These are phyloP conservation scores for Cytospora leucostoma DNA, from an alignment of 2,329 filamentous ascomycete genomes.

Conservation along the genomic window DNA sequence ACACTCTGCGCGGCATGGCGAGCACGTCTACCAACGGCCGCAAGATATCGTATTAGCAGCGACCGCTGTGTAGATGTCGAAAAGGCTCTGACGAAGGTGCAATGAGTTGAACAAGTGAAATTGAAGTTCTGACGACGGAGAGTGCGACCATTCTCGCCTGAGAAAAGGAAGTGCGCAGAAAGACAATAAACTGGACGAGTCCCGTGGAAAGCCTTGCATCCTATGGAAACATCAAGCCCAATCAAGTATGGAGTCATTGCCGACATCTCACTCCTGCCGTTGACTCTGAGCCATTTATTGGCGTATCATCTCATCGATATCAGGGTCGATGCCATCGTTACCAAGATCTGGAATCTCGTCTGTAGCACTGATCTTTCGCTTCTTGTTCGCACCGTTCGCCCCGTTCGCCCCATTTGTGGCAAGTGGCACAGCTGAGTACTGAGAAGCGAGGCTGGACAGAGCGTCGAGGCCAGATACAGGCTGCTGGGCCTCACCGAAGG, in stretches of 20 bases:
- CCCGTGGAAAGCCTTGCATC: not conserved
- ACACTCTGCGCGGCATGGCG: not conserved
- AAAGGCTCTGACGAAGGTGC: not conserved
- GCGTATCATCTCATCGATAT: conserved; percentile 57
- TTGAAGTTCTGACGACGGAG: not conserved
- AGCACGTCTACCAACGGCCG: not conserved
- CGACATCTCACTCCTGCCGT: not conserved
- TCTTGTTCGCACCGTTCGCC: conserved; percentile 58
- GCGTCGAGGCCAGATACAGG: conserved; percentile 42
- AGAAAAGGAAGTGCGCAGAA: not conserved
- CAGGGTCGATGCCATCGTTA: conserved; percentile 56
- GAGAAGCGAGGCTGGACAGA: conserved; percentile 43
- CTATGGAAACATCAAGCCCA: not conserved
- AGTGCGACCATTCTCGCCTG: not conserved
- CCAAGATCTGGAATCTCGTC: conserved; percentile 58
- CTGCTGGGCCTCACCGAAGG: conserved; percentile 31
- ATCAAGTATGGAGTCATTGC: not conserved
- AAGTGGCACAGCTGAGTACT: conserved; percentile 53
- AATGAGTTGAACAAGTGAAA: not conserved
- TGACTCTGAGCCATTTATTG: conserved; percentile 1
- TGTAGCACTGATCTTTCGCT: conserved; percentile 53
- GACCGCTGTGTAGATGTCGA: not conserved
- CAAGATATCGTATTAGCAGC: not conserved
- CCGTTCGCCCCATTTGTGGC: conserved; percentile 46
- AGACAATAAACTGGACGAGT: not conserved